Evolutionary conservation across 2,329 filamentous ascomycete species (phyloP), one percentile per base, ranked within the genome.

Genomic region (Aureobasidium sp.): DNA sequence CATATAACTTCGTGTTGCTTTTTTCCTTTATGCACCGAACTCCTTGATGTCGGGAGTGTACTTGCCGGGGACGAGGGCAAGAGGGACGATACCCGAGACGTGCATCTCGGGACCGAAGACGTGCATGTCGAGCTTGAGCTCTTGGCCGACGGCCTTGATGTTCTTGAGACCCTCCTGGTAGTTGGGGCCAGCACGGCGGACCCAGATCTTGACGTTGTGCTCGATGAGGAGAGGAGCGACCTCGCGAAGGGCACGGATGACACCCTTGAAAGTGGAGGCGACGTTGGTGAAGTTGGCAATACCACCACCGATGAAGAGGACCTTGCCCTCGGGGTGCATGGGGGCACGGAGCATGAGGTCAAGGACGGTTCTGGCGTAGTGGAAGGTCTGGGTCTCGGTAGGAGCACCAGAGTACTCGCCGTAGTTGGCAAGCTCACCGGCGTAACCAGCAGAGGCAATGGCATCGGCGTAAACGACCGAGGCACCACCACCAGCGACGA

Each of bases 231-330:
- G 82, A 65, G 86, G 85, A 63, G 92, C 84, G 69, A 93, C 91
- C 78, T 97, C 94, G 67, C 93, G 87, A 67, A 99, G 84, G 63
- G 94, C 94, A 69, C 90, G 88, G 75, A 99, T 99, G 76, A 99
- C 93, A 81, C 94, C 94, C 85, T 99, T 99, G 88, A 99, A 99
- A 66, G 94, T 99, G 70, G 89, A 94, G 63, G 94, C 94, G 60
- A 79, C 94, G 80, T 97, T 99, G 83, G 94, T 99, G 82, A 99
- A 99, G 88, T 99, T 99, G 83, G 94, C 94, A 84, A 99, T 99
- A 84, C 94, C 94, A 81, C 94, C 94, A 77, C 94, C 94, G 68
- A 99, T 97, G 84, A 99, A 99, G 67, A 99, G 87, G 58, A 99
- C 90, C 85, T 97, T 99, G 81, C 94, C 94, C 72, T 96, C 87